phyloP scores from a whole-genome alignment of 495 filamentous ascomycete species.

The Jackrogersella multiformis region DNA sequence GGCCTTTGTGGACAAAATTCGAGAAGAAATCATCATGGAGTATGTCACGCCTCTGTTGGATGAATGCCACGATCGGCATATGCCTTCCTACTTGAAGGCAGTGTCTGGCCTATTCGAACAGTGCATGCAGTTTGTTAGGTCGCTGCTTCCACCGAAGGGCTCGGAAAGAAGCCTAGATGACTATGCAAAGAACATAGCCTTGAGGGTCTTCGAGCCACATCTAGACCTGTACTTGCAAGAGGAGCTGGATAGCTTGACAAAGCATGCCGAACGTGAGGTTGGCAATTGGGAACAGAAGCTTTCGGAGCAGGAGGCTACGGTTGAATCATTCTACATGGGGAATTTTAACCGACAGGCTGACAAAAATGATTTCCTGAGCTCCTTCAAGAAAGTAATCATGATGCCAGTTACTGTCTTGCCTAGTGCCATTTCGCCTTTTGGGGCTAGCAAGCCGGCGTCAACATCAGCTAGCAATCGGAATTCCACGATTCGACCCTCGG shows the following conservation, averaged over 20 bases:
- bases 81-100: slow-evolving; percentile 83
- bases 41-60: slow-evolving; percentile 89
- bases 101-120: slow-evolving; percentile 89
- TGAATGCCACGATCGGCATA: slow-evolving; percentile 80
- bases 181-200: slow-evolving; percentile 68
- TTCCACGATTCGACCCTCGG: slow-evolving; percentile 39
- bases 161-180: slow-evolving; percentile 42
- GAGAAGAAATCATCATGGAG: slow-evolving; percentile 84
- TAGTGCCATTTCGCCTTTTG: slow-evolving; percentile 60
- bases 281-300: slow-evolving; percentile 89
- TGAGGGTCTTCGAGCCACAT: slow-evolving; percentile 85
- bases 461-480: slow-evolving; percentile 36
- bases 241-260: slow-evolving; percentile 86
- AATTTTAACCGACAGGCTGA: slow-evolving; percentile 93
- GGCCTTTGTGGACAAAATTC: slow-evolving; percentile 81
- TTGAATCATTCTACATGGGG: slow-evolving; percentile 93
- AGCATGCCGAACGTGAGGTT: slow-evolving; percentile 77
- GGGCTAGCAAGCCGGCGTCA: slow-evolving; percentile 54
- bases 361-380: slow-evolving; percentile 94
- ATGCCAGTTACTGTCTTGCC: slow-evolving; percentile 94
- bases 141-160: slow-evolving; percentile 65
- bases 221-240: slow-evolving; percentile 93
- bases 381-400: slow-evolving; percentile 99
- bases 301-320: slow-evolving; percentile 87
- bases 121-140: slow-evolving; percentile 75